These are phyloP conservation scores for Scytalidium sp. DNA, from an alignment of 2,329 filamentous ascomycete species.

Conservation along the genomic window DNA sequence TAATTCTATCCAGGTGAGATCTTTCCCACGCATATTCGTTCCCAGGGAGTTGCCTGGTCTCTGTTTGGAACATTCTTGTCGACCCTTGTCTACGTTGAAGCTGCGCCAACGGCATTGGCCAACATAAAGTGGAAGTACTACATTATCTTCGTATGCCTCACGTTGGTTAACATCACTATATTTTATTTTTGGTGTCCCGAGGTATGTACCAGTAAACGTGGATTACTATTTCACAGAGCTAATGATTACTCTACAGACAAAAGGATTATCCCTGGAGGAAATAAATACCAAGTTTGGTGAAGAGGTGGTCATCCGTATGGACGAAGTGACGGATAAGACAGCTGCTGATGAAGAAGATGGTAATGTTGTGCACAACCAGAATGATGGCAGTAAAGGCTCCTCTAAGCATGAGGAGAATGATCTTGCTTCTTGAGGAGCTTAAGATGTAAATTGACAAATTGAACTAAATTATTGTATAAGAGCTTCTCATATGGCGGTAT, in stretches of 20 bases:
- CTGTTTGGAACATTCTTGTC: constrained; percentile 22
- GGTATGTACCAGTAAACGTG: constrained; percentile 5
- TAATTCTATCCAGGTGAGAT: constrained; percentile 21
- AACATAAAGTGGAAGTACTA: constrained; percentile 30
- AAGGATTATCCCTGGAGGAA: constrained; percentile 28
- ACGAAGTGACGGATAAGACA: not conserved
- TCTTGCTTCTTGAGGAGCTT: too few relatives aligned
- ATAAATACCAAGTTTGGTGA: constrained; percentile 29
- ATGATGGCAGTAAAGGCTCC: not conserved
- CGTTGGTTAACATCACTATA: constrained; percentile 17
- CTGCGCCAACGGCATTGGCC: constrained; percentile 11
- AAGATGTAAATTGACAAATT: too few relatives aligned
- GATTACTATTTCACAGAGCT: not conserved
- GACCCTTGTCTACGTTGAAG: constrained; percentile 20
- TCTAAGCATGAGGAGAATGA: not conserved
- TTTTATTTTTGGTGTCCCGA: constrained; percentile 26
- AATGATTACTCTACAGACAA: constrained; percentile 13
- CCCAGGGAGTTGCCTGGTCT: constrained; percentile 16
- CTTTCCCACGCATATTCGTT: constrained; percentile 31
- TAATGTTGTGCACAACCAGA: not conserved
- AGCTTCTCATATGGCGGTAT: too few relatives aligned
- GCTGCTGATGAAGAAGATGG: not conserved
- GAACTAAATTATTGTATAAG: too few relatives aligned
- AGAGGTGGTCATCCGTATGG: constrained; percentile 11
- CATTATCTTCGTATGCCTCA: constrained; percentile 24